phyloP scores from a whole-genome alignment of 257 asterid genomes.

The Solanum appendiculatum region DNA sequence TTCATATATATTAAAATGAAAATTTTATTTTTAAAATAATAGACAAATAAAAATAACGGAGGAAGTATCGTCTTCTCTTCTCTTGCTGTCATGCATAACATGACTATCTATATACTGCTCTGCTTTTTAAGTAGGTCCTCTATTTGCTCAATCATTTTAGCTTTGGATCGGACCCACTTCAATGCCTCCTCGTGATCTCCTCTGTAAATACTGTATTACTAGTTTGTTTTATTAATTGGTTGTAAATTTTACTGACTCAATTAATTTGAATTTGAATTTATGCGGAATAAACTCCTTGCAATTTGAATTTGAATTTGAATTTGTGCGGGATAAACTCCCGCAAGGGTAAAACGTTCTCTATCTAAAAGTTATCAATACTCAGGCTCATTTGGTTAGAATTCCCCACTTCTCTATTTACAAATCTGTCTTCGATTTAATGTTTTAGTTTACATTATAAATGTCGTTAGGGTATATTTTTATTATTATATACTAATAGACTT shows the following conservation, averaged over 20 bases:
- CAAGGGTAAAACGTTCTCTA: neutral
- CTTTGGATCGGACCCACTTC: neutral
- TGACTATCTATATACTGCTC: neutral
- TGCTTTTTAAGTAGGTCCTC: neutral
- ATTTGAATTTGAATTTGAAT: neutral
- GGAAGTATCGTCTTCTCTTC: neutral
- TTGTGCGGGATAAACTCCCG: fast-evolving
- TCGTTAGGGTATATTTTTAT: neutral
- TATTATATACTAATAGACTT: neutral
- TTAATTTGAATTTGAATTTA: neutral
- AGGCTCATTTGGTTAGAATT: neutral
- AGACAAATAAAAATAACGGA: neutral
- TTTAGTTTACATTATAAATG: neutral
- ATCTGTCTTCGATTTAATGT: neutral
- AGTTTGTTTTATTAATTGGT: neutral
- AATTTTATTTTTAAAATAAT: fast-evolving
- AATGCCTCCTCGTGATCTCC: neutral
- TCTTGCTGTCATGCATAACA: neutral
- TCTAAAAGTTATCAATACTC: neutral
- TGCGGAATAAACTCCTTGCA: fast-evolving
- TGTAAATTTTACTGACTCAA: neutral
- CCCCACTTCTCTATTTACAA: neutral
- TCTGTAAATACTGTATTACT: neutral
- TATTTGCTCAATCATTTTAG: neutral
- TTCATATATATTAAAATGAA: no score